Evolutionary conservation across 2,329 filamentous ascomycete species (phyloP).

Genomic region (Diplocarpon mali): DNA sequence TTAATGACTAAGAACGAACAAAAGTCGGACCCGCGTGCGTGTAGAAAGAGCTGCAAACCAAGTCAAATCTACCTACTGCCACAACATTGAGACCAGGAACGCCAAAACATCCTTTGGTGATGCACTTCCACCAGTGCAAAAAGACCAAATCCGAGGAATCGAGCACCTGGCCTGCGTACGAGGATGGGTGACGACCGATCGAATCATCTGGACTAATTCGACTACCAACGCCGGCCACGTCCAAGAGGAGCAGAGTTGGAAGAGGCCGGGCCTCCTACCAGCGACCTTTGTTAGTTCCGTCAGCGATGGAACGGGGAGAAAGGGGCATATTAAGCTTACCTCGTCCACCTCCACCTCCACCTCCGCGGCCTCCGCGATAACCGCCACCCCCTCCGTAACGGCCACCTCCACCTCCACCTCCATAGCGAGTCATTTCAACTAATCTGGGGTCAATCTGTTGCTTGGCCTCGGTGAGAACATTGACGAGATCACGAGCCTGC

Average conservation of each 20-base stretch:
- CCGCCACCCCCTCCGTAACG: conserved; percentile 21
- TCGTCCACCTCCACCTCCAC: conserved; percentile 41
- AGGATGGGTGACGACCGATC: conserved; percentile 5
- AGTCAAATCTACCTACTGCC: conserved; percentile 17
- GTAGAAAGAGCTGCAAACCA: conserved; percentile 14
- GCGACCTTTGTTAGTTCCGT: conserved; percentile 29
- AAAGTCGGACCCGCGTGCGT: conserved; percentile 8
- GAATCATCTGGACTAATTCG: conserved; percentile 14
- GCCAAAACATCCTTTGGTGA: conserved; percentile 26
- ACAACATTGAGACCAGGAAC: conserved; percentile 19
- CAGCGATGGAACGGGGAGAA: conserved; percentile 26
- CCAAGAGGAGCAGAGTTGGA: conserved; percentile 48
- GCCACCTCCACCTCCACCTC: conserved; percentile 41
- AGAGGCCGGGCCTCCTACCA: conserved; percentile 40
- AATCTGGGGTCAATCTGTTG: conserved; percentile 96
- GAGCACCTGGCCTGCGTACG: conserved; percentile 10
- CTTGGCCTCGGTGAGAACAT: conserved; percentile 89
- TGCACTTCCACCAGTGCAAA: conserved; percentile 12
- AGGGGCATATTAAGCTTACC: conserved; percentile 26
- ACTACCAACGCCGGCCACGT: conserved; percentile 44
- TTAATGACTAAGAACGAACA: conserved; percentile 17
- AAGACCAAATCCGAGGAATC: conserved; percentile 10
- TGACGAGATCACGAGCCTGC: conserved; percentile 92
- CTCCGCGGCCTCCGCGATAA: conserved; percentile 51
- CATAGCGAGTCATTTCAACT: conserved; percentile 88